phyloP scores from a whole-genome alignment of 352 stramenopile genomes.

The Phytopythium helicoides region DNA sequence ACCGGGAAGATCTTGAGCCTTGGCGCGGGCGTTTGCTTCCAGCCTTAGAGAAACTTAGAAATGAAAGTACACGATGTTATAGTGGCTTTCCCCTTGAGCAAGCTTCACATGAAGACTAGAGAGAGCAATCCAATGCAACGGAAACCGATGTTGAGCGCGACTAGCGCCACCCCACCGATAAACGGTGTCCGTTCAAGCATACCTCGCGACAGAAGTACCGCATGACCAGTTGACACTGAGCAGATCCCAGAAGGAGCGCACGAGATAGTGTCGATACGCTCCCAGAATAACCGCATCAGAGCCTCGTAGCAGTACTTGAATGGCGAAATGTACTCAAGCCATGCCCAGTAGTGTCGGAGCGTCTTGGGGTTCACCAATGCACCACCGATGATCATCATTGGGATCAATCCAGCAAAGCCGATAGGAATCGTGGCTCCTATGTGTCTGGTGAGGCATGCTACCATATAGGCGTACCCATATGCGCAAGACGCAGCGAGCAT shows the following conservation, averaged over 20 bases:
- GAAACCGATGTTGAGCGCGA: slow-evolving; percentile 23
- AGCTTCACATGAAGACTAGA: slow-evolving; percentile 4
- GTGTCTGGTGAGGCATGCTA: slow-evolving; percentile 12
- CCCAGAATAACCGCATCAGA: too few relatives aligned
- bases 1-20: too few relatives aligned
- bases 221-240: slow-evolving; percentile 6
- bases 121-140: slow-evolving; percentile 14
- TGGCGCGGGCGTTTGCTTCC: too few relatives aligned
- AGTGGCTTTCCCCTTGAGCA: too few relatives aligned
- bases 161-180: slow-evolving; percentile 12
- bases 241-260: slow-evolving; percentile 10
- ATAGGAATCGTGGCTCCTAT: slow-evolving; percentile 12
- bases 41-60: too few relatives aligned
- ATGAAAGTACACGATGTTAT: too few relatives aligned
- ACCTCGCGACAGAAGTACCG: slow-evolving; percentile 21
- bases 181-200: slow-evolving; percentile 7
- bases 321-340: too few relatives aligned
- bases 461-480: slow-evolving; percentile 16
- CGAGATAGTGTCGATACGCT: too few relatives aligned
- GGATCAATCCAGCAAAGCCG: slow-evolving; percentile 14
- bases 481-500: slow-evolving; percentile 15
- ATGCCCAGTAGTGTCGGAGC: slow-evolving; percentile 13
- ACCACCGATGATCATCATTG: slow-evolving; percentile 23
- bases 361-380: slow-evolving; percentile 19
- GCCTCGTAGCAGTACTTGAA: too few relatives aligned